Conservation (phyloP, 2,329 filamentous ascomycete genomes). For the Diaporthe aspalathi region DNA sequence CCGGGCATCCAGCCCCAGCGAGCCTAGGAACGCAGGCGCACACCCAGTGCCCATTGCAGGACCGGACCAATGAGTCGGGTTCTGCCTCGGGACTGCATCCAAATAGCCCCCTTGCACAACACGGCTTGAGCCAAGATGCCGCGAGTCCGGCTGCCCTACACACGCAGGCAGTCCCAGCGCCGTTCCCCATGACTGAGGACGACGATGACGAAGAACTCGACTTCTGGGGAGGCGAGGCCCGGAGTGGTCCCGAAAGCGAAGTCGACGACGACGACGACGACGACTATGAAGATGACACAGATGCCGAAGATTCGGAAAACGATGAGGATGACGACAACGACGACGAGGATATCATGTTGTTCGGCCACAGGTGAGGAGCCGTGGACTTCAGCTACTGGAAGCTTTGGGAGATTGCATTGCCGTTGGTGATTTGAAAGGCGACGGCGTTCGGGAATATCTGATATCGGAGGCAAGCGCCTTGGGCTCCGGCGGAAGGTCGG, state of each 20-base stretch:
- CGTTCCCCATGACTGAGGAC: slow-evolving; percentile 18
- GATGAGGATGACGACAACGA: slow-evolving; percentile 60
- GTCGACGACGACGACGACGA: slow-evolving; percentile 66
- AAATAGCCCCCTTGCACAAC: background rate
- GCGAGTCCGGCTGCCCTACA: background rate
- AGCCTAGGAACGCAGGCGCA: background rate
- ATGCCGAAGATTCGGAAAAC: slow-evolving; percentile 56
- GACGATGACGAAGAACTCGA: slow-evolving; percentile 66
- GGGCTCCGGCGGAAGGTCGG: background rate
- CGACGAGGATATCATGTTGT: slow-evolving; percentile 62
- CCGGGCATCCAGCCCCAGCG: background rate
- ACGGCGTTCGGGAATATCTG: slow-evolving; percentile 32
- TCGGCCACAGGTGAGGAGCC: slow-evolving; percentile 55
- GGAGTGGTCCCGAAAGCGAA: slow-evolving; percentile 46
- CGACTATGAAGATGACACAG: slow-evolving; percentile 53
- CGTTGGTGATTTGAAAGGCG: slow-evolving; percentile 29
- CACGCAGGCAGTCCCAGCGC: slow-evolving; percentile 23
- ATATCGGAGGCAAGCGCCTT: background rate
- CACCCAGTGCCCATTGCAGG: background rate
- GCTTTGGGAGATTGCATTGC: slow-evolving; percentile 22
- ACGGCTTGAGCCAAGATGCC: background rate
- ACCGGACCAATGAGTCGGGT: background rate
- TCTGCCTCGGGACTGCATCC: background rate
- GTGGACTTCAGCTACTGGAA: background rate
- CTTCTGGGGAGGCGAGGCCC: slow-evolving; percentile 50